Conservation (phyloP, 2,329 filamentous ascomycete genomes). For the Calonectria henricotiae region DNA sequence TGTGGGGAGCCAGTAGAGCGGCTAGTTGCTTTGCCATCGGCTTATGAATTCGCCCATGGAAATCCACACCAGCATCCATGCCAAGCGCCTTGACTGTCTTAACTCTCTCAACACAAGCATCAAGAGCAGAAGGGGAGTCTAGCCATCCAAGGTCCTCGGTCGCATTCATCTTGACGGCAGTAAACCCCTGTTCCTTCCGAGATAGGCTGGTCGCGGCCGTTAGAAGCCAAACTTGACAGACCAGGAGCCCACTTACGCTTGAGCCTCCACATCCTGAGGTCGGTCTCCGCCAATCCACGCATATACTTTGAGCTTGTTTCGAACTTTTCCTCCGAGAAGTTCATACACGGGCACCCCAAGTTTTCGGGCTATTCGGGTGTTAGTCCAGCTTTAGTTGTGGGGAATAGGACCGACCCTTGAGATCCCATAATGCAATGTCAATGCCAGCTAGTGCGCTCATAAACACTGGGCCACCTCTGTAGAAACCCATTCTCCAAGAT, state of each 20-base stretch:
- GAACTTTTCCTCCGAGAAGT: constrained; percentile 82
- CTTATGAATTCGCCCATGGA: constrained; percentile 83
- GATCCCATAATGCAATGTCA: constrained; percentile 86
- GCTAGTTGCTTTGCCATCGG: constrained; percentile 88
- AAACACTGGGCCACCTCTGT: constrained; percentile 84
- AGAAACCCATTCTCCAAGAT: constrained; percentile 81
- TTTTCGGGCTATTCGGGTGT: constrained; percentile 58
- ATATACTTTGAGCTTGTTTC: constrained; percentile 80
- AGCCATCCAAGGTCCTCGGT: constrained; percentile 85
- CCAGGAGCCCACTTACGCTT: constrained; percentile 66
- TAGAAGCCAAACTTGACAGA: not conserved
- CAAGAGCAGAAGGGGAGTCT: constrained; percentile 78
- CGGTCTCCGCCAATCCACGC: constrained; percentile 86
- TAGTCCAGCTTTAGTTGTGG: fast-evolving
- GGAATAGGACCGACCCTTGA: constrained; percentile 68
- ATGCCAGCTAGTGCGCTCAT: constrained; percentile 86
- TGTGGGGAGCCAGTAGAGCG: constrained; percentile 76
- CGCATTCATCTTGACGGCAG: constrained; percentile 84
- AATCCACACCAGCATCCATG: constrained; percentile 83
- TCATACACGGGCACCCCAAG: constrained; percentile 80
- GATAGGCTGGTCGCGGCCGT: constrained; percentile 59
- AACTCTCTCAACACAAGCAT: constrained; percentile 77
- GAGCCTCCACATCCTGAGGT: constrained; percentile 76
- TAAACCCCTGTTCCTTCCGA: constrained; percentile 75
- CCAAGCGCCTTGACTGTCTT: constrained; percentile 79